Percentiles rank a stretch among this genome's conserved stretches.
These are phyloP conservation scores for Notholithocarpus densiflorus DNA, from an alignment of 306 rosid genomes.

Conservation along the genomic window DNA sequence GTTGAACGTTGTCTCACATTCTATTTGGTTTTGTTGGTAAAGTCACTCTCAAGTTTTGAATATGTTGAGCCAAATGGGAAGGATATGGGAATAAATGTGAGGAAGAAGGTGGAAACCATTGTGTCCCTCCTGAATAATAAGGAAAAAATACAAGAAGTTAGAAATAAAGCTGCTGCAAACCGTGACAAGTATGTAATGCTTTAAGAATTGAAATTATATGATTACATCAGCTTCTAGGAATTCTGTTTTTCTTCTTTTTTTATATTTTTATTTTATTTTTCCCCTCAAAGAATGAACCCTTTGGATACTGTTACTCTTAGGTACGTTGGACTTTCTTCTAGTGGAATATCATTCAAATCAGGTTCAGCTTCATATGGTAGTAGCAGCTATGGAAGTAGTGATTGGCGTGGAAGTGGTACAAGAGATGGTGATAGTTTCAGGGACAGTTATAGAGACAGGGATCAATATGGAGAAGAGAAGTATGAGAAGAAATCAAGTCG, in stretches of 20 bases:
- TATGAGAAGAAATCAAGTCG: conserved; percentile 51
- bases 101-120: conserved; percentile 87
- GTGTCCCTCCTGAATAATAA: conserved; percentile 75
- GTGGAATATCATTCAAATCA: conserved; percentile 75
- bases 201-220: conserved; percentile 8
- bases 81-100: conserved; percentile 92
- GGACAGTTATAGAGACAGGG: conserved; percentile 60
- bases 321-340: conserved; percentile 92
- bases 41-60: conserved; percentile 94
- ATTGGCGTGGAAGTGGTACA: conserved; percentile 53
- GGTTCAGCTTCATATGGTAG: conserved; percentile 58
- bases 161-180: conserved; percentile 93
- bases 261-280: not conserved
- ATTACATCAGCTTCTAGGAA: conserved; percentile 17
- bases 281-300: conserved; percentile 10
- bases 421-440: conserved; percentile 47
- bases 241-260: conserved; percentile 1
- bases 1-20: conserved; percentile 15
- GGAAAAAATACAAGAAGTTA: conserved; percentile 85
- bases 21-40: conserved; percentile 29
- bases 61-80: conserved; percentile 97
- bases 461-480: conserved; percentile 53
- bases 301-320: conserved; percentile 41
- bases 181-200: conserved; percentile 74
- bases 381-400: conserved; percentile 58